Conservation (phyloP, 352 stramenopile genomes). For the Globisporangium polare region DNA sequence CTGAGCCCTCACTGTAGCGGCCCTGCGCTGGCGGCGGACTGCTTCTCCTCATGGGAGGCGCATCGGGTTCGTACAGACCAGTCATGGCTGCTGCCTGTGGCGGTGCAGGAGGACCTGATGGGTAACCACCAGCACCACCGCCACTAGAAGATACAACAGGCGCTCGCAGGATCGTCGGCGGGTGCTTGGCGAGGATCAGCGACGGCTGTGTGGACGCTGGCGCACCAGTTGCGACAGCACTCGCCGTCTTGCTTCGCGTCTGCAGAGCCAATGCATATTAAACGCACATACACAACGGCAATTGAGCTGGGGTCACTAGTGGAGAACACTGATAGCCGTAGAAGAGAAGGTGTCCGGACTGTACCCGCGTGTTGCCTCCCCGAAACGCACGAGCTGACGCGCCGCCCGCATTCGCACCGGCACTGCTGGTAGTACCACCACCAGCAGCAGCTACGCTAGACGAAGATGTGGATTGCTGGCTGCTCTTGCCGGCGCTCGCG, state of each 20-base stretch:
- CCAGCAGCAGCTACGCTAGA: neutral
- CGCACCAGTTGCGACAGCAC: neutral
- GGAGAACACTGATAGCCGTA: neutral
- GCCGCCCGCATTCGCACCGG: conserved; percentile 3
- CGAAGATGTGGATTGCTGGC: neutral
- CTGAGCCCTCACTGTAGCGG: conserved; percentile 13
- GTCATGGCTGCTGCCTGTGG: neutral
- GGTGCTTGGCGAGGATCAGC: conserved; percentile 40
- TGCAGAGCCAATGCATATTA: conserved; percentile 7
- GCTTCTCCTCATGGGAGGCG: neutral
- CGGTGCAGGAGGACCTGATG: neutral
- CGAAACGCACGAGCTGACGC: conserved; percentile 23
- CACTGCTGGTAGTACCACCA: neutral
- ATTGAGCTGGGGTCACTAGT: neutral
- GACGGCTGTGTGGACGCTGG: conserved; percentile 6
- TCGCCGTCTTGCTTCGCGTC: conserved; percentile 28
- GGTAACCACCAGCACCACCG: conserved; percentile 7
- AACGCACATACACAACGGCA: neutral
- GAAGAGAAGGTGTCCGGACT: neutral
- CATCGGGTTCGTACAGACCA: conserved; percentile 12
- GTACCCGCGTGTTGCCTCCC: conserved; percentile 20
- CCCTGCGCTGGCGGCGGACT: conserved; percentile 8
- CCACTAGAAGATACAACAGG: neutral
- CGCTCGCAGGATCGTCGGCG: conserved; percentile 30
- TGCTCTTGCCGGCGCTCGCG: conserved; percentile 6